Percentiles rank a stretch among this genome's conserved stretches.
These are phyloP conservation scores for Luvunga scandens DNA, from an alignment of 345 rosid genomes.

Conservation along the genomic window DNA sequence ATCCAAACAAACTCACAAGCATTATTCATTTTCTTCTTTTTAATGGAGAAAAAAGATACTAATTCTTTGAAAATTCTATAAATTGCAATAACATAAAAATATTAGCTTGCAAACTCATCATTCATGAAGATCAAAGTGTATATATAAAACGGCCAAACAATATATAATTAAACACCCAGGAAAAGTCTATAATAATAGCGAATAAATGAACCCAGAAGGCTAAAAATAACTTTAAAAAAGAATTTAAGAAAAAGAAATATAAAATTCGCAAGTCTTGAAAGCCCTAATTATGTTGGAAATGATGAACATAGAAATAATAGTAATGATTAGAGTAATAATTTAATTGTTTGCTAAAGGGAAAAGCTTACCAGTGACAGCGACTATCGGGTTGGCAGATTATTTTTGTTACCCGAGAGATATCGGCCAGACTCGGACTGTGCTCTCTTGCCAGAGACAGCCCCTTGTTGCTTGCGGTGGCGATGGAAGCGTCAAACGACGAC, in stretches of 20 bases:
- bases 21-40: not conserved
- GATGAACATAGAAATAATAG: not conserved
- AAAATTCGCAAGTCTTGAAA: not conserved
- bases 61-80: not conserved
- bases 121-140: not conserved
- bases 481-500: not conserved
- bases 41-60: not conserved
- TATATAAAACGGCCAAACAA: not conserved
- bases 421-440: not conserved
- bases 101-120: not conserved
- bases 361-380: not conserved
- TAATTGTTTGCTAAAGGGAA: not conserved
- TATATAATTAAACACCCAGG: not conserved
- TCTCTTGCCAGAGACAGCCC: not conserved
- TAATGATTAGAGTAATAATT: not conserved
- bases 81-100: not conserved
- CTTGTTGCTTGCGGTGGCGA: no score
- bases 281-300: not conserved
- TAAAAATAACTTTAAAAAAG: not conserved
- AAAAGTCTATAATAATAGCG: not conserved
- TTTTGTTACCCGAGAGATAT: not conserved
- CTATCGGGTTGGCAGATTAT: not conserved
- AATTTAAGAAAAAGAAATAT: not conserved
- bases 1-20: not conserved
- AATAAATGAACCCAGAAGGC: not conserved